phyloP scores from a whole-genome alignment of 257 asterid species.

The Solanum chiquidenum region DNA sequence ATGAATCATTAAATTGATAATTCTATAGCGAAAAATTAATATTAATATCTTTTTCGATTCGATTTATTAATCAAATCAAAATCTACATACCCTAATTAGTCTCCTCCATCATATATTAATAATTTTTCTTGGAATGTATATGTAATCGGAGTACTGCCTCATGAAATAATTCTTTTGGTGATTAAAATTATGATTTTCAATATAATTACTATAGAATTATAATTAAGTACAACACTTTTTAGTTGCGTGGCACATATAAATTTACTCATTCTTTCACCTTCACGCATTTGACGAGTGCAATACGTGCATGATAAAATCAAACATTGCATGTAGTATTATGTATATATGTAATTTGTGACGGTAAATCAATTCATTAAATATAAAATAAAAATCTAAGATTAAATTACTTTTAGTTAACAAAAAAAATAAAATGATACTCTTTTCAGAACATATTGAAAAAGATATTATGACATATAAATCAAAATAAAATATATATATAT shows the following conservation, averaged over 20 bases:
- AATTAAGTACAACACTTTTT: neutral
- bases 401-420: neutral
- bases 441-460: fast-evolving
- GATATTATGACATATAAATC: neutral
- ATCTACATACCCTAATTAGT: neutral
- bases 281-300: neutral
- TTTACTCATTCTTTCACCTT: neutral
- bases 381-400: neutral
- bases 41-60: too few species aligned
- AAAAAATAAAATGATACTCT: neutral
- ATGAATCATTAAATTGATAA: too few species aligned
- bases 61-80: neutral
- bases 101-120: neutral
- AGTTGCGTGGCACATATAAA: neutral
- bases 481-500: too few species aligned
- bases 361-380: neutral
- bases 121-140: neutral
- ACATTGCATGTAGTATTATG: neutral
- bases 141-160: neutral
- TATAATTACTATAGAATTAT: neutral
- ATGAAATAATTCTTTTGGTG: neutral
- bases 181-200: neutral
- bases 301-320: neutral
- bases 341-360: neutral
- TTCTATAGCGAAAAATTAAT: too few species aligned